Evolutionary conservation across 257 asterid species (phyloP).

Genomic region (Penstemon newberryi): DNA sequence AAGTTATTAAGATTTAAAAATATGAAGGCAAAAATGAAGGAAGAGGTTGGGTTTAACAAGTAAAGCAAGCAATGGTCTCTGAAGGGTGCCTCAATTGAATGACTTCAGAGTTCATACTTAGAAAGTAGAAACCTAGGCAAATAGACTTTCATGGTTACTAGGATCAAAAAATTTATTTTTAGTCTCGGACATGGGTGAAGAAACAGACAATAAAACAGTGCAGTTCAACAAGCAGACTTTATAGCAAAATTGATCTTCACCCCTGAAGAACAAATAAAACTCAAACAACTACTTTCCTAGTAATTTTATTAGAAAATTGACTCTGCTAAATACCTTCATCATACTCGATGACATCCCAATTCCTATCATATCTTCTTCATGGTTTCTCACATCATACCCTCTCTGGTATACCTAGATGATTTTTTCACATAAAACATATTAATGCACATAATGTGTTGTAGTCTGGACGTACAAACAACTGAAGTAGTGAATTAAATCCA

Average conservation of each 20-base stretch:
- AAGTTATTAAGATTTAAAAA: neutral
- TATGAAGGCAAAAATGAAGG: slow-evolving; percentile 3
- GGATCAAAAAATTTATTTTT: neutral
- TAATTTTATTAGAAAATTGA: neutral
- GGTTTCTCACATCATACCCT: neutral
- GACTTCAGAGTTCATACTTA: too few species aligned
- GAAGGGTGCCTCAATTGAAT: neutral
- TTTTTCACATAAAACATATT: too few species aligned
- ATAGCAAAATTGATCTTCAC: too few species aligned
- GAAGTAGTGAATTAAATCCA: neutral
- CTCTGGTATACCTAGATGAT: neutral
- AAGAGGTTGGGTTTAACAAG: neutral
- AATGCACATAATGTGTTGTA: neutral
- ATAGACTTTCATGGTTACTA: neutral
- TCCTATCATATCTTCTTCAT: neutral
- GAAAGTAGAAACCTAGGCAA: neutral
- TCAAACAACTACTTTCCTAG: neutral
- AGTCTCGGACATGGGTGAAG: slow-evolving; percentile 11
- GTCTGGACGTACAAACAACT: neutral
- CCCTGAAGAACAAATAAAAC: neutral
- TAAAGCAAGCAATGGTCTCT: slow-evolving; percentile 8
- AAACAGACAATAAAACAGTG: too few species aligned
- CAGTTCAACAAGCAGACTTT: too few species aligned
- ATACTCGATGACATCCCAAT: neutral
- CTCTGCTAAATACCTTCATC: neutral